Evolutionary conservation across 345 rosid genomes (phyloP).

Genomic region (Pistacia integerrima): DNA sequence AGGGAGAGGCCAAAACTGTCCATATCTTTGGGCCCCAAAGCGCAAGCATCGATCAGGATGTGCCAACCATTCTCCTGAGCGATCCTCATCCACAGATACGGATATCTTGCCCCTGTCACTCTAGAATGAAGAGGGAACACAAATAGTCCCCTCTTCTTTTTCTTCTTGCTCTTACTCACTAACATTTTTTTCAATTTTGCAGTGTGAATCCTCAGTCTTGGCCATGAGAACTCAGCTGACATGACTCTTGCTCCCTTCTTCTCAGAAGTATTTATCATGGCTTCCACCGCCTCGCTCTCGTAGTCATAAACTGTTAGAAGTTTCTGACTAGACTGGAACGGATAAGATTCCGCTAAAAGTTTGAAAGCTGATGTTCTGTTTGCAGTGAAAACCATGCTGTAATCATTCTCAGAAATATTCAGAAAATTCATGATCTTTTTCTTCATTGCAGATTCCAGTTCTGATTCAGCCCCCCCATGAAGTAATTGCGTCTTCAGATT

Average conservation of each 20-base stretch:
- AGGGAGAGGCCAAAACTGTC: conserved; percentile 91
- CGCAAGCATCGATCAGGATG: conserved; percentile 86
- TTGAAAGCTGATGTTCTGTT: conserved; percentile 93
- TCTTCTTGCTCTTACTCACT: conserved; percentile 52
- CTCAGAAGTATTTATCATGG: conserved; percentile 62
- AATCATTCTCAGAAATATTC: conserved; percentile 70
- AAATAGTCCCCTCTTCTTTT: conserved; percentile 70
- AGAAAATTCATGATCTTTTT: conserved; percentile 77
- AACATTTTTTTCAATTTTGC: conserved; percentile 65
- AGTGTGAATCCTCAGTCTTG: conserved; percentile 71
- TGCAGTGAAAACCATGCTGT: conserved; percentile 85
- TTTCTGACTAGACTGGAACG: conserved; percentile 57
- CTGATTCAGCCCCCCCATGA: conserved; percentile 69
- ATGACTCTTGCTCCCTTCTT: conserved; percentile 71
- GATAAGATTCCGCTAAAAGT: conserved; percentile 87
- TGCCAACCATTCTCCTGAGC: conserved; percentile 97
- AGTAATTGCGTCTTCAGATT: conserved; percentile 80
- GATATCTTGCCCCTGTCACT: conserved; percentile 84
- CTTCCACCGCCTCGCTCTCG: conserved; percentile 80
- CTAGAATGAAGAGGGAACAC: conserved; percentile 92
- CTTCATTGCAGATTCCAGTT: conserved; percentile 67
- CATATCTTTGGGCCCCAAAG: conserved; percentile 94
- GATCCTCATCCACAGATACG: conserved; percentile 83
- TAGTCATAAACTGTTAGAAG: conserved; percentile 88
- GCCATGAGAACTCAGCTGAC: conserved; percentile 94